Percentiles rank a stretch among this genome's conserved stretches.
Conservation (phyloP, 768 basidiomycete species). For the Hygrocybe coccinea region DNA sequence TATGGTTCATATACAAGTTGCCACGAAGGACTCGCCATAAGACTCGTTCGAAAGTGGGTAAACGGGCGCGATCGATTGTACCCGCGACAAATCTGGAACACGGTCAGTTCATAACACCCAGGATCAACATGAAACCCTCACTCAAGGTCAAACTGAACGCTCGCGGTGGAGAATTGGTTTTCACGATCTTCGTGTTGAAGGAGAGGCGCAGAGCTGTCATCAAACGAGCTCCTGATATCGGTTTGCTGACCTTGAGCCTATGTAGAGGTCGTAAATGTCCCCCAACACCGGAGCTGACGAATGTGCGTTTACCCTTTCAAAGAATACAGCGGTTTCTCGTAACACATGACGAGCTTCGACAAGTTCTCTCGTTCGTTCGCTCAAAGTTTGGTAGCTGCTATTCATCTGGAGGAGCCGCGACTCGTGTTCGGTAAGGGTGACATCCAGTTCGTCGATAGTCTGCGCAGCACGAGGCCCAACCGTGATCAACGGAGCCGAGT, state of each 20-base stretch:
- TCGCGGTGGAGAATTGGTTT: slow-evolving; percentile 46
- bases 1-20: slow-evolving; percentile 98
- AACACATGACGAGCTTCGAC: slow-evolving; percentile 93
- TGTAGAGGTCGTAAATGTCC: slow-evolving; percentile 8
- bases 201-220: slow-evolving; percentile 86
- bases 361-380: slow-evolving; percentile 79
- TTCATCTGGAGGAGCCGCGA: slow-evolving; percentile 84
- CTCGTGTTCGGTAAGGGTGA: slow-evolving; percentile 83
- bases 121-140: slow-evolving; percentile 32
- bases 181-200: slow-evolving; percentile 89
- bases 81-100: slow-evolving; percentile 81
- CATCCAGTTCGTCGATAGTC: slow-evolving; percentile 89
- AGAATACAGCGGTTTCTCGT: slow-evolving; percentile 93
- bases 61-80: slow-evolving; percentile 87
- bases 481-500: slow-evolving; percentile 81
- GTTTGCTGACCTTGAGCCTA: slow-evolving; percentile 75
- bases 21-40: slow-evolving; percentile 97
- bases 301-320: slow-evolving; percentile 60
- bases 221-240: slow-evolving; percentile 84
- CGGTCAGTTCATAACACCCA: background rate
- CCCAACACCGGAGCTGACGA: background rate
- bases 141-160: slow-evolving; percentile 83
- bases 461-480: slow-evolving; percentile 91
- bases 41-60: slow-evolving; percentile 93
- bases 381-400: slow-evolving; percentile 81